A percentile compares a stretch with the other conserved stretches of the same genome.
Conservation (phyloP, 2,329 filamentous ascomycete species). For the Apiospora rasikravindrae region DNA sequence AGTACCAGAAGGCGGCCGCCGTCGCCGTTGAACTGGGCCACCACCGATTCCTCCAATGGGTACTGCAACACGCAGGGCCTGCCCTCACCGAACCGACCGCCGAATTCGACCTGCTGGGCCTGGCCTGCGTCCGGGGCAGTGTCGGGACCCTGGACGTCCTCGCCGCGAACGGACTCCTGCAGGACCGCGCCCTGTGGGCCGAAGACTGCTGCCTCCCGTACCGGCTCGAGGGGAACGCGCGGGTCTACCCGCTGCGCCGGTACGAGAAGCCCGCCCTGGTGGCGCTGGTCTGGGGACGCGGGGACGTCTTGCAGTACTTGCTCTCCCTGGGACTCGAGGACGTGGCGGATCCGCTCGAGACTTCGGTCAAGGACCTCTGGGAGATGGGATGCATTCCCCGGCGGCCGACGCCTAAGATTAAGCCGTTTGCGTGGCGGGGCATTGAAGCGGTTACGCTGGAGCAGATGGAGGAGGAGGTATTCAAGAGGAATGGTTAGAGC, state of each 20-base stretch:
- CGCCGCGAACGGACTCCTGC: not conserved
- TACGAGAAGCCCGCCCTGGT: not conserved
- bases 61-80: not conserved
- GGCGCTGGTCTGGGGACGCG: not conserved
- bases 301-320: not conserved
- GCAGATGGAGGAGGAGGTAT: not conserved
- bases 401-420: not conserved
- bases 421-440: not conserved
- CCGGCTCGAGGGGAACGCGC: not conserved
- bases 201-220: not conserved
- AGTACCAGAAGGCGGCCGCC: not conserved
- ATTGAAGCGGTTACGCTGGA: not conserved
- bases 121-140: not conserved
- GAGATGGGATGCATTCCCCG: not conserved
- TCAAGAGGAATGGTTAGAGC: not conserved
- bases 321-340: not conserved
- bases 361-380: not conserved
- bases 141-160: not conserved
- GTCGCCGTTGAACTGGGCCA: not conserved
- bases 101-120: not conserved
- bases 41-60: not conserved
- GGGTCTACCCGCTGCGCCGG: not conserved
- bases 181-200: not conserved
- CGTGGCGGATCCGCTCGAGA: not conserved
- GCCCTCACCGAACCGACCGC: not conserved